Base-by-base conservation (phyloP, 768 basidiomycete species). In the Phanerochaete carnosa region DNA sequence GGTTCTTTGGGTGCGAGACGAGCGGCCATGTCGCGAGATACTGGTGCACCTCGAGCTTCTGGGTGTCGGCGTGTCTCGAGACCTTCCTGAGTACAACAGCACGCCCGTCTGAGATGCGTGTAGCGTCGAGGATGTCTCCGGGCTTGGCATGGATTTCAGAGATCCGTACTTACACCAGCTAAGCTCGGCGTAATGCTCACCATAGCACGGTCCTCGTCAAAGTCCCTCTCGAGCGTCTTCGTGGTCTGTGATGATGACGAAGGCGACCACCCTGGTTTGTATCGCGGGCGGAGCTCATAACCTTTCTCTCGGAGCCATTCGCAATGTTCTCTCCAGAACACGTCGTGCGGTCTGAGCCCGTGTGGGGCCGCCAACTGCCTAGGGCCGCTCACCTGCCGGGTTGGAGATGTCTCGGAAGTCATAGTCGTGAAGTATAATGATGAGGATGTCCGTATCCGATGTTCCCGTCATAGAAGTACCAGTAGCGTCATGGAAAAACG, bases 21-120 rank as follows among this genome's bases (percentile, higher is more conserved):
- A 72, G 55, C 6, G 64, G 58, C 28, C 64, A 64, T 0, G 67
- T 57, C 7, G 67, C 69, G 15, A 77, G 60, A 45, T 59, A 68
- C n/a, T 55, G 57, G 3, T 39, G 33, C 26, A 77, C 74, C 0
- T 65, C 60, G 19, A 65, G 60, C 58, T 74, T 75, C 12, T 68
- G 50, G 0, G 67, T 69, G 50, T 67, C 67, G 25, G 26, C 4
- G 2, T 11, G 16, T 13, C 16, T 57, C 43, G 60, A 52, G n/a
- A 70, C 37, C 16, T 45, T 43, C 29, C 71, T 69, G 11, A 72
- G 59, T 15, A 47, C 35, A 19, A 72, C 71, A 9, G 56, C 29
- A 7, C 30, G 30, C 3, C 67, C 68, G 49, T 71, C 69, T 0
- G 55, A 62, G 6, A 62, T 58, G 6, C 69, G 59, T 2, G 51